Base-by-base conservation (phyloP, 768 basidiomycete species). In the Mrakia hoshinonis region DNA sequence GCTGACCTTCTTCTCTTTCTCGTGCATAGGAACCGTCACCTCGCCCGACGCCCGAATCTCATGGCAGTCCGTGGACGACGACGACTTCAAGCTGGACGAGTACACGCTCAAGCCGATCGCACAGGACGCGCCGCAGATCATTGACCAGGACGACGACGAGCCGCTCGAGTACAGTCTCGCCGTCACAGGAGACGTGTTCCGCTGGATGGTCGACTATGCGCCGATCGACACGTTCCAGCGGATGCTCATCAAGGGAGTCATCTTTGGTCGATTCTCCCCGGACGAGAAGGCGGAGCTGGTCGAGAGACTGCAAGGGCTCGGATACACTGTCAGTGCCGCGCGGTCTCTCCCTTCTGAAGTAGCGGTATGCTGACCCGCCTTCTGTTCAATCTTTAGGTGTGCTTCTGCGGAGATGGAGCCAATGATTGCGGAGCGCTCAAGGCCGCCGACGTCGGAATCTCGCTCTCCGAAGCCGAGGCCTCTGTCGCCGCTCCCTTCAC, bases 261-360 rank as follows among this genome's bases (percentile, higher is more conserved):
- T 98, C 58, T 99, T 93, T 78, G 94, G 96, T 11, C 86, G 96
- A 29, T 98, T 99, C 96, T 99, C 96, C 11, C 96, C 96, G 0
- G 96, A 98, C 77, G 96, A 98, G 82, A 99, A 99, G 81, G 95
- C 97, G 75, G 96, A 99, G 79, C 87, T 98, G 22, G 91, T 99
- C 22, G 95, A 98, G 79, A 86, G 95, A 1, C 83, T 99, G 13
- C 96, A 98, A 76, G 83, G 85, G 2, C 84, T 99, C 29, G 96
- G 95, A 12, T 99, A 98, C 78, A 95, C 90, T 0, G 96, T 68
- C 9, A 29, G 64, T 26, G n/a, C 31, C 31, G 1, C 24, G 1
- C 39, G 10, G 13, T 48, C 10, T 48, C 15, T 39, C 46, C 7
- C 62, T 29, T 5, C 15, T 38, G 36, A n/a, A 9, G 38, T 20